These are phyloP conservation scores for Aspergillus viridinutans DNA, from an alignment of 2,329 filamentous ascomycete genomes.

Conservation along the genomic window DNA sequence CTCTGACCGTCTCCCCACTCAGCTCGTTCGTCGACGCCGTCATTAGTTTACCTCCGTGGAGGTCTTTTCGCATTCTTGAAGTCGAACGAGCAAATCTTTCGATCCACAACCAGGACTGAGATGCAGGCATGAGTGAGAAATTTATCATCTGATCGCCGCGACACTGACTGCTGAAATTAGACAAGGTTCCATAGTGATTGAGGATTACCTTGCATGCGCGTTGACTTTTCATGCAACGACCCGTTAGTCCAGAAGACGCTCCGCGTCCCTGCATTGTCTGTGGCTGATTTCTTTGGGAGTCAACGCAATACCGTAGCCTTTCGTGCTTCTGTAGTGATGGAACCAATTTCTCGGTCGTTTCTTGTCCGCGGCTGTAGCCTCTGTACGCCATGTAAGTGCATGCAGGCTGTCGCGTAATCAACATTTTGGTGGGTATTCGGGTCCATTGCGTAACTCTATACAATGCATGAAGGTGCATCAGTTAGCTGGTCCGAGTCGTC, in stretches of 20 bases:
- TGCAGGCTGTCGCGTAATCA: background rate
- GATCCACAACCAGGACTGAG: background rate
- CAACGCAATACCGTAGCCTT: background rate
- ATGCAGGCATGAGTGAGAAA: background rate
- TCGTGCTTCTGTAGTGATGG: background rate
- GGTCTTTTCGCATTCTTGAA: background rate
- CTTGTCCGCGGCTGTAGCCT: background rate
- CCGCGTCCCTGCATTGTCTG: background rate
- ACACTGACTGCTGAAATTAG: background rate
- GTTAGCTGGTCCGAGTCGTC: background rate
- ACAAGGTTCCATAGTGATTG: background rate
- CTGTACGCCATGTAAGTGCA: background rate
- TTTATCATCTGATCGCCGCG: background rate
- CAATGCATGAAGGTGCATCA: background rate
- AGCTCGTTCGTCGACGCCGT: background rate
- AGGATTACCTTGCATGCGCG: background rate
- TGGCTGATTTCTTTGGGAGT: background rate
- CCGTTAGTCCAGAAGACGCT: background rate
- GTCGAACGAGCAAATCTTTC: background rate
- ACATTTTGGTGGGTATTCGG: background rate
- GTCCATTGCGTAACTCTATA: background rate
- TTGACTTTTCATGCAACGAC: background rate
- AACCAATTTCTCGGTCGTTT: background rate
- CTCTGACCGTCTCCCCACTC: background rate
- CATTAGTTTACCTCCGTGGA: background rate